A percentile compares a stretch with the other conserved stretches of the same genome.
phyloP scores from a whole-genome alignment of 2,329 filamentous ascomycete species.

The Colletotrichum camelliae region DNA sequence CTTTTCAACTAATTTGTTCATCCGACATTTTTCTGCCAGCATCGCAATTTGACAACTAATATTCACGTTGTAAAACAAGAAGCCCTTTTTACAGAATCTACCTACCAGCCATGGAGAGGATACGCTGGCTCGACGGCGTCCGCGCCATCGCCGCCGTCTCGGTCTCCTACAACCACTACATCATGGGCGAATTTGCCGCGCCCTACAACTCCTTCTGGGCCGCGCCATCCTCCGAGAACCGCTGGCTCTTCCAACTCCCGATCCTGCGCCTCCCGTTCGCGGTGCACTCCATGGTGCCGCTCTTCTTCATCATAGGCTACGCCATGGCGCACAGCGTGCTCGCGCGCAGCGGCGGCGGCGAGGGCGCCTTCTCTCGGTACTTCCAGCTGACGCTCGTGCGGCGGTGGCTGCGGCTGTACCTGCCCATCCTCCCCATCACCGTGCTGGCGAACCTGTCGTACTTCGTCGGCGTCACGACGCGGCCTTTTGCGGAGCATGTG shows the following conservation, averaged over 20 bases:
- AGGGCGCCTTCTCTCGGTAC: not conserved
- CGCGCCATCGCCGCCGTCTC: not conserved
- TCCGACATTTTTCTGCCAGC: not conserved
- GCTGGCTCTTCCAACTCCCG: slow-evolving; percentile 3
- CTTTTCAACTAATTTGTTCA: not conserved
- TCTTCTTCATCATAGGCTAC: slow-evolving; percentile 21
- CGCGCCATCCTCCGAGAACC: not conserved
- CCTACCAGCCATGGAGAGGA: not conserved
- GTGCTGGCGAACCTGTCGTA: not conserved
- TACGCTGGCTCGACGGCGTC: slow-evolving; percentile 1
- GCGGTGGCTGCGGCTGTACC: not conserved
- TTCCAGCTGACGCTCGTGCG: not conserved
- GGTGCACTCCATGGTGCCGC: slow-evolving; percentile 16
- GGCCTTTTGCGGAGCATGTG: not conserved
- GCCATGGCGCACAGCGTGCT: slow-evolving; percentile 1
- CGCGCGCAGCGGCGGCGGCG: not conserved
- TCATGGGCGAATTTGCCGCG: not conserved
- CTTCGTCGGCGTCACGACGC: not conserved
- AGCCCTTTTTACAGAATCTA: not conserved
- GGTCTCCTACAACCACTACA: not conserved
- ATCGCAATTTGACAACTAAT: not conserved
- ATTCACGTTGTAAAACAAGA: not conserved
- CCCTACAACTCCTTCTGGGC: not conserved
- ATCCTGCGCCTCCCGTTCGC: slow-evolving; percentile 2
- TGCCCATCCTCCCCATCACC: not conserved